phyloP scores from a whole-genome alignment of 768 basidiomycete species.

The Cantharellus anzutake region DNA sequence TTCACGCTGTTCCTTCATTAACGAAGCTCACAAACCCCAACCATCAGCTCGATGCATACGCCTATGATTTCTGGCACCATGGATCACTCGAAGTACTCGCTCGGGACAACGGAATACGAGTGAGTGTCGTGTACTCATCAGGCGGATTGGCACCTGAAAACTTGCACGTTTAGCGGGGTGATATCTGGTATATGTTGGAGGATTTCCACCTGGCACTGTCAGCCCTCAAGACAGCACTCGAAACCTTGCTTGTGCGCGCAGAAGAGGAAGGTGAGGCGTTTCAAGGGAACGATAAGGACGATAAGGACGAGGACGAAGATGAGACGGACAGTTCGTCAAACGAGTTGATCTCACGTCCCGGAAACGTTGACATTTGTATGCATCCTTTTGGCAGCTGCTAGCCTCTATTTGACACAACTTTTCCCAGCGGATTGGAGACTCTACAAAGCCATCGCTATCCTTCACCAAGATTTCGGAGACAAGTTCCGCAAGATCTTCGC shows the following conservation, averaged over 20 bases:
- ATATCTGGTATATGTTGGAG: constrained; percentile 45
- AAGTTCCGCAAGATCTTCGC: constrained; percentile 54
- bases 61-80: constrained; percentile 50
- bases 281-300: constrained; percentile 7
- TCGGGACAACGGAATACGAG: constrained; percentile 1
- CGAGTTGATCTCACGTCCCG: too few species aligned
- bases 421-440: constrained; percentile 34
- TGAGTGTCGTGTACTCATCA: neutral
- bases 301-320: constrained; percentile 12
- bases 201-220: constrained; percentile 35
- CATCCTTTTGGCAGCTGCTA: constrained; percentile 13
- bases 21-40: constrained; percentile 44
- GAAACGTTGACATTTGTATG: constrained; percentile 7
- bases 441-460: constrained; percentile 28
- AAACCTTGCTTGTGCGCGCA: constrained; percentile 24
- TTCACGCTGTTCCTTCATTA: constrained; percentile 21
- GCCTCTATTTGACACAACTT: neutral
- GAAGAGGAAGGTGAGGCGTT: constrained; percentile 12
- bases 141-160: neutral
- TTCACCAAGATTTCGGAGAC: constrained; percentile 30
- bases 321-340: constrained; percentile 7
- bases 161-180: constrained; percentile 23
- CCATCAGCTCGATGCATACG: constrained; percentile 39
- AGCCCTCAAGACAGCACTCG: constrained; percentile 30
- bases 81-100: constrained; percentile 18